phyloP scores from a whole-genome alignment of 345 rosid genomes.

The Eucalyptus viminalis region DNA sequence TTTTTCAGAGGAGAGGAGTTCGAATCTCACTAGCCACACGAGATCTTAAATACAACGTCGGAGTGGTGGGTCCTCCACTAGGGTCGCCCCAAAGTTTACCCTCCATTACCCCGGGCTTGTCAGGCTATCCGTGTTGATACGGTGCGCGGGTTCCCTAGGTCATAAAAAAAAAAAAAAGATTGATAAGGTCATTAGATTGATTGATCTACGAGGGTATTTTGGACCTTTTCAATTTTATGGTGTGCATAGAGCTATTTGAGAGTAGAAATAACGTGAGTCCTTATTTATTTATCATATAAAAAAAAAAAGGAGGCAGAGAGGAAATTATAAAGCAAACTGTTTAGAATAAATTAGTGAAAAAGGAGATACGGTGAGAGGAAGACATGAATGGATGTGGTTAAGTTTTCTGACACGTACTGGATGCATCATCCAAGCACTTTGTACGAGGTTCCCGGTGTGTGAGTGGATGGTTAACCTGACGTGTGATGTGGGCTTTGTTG shows the following conservation, averaged over 20 bases:
- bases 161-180: too few species aligned
- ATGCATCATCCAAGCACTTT: not conserved
- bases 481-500: not conserved
- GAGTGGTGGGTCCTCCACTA: too few species aligned
- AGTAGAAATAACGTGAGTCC: not conserved
- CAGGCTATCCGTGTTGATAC: too few species aligned
- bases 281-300: not conserved
- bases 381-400: not conserved
- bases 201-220: not conserved
- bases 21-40: too few species aligned
- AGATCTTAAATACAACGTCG: too few species aligned
- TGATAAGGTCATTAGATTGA: not conserved
- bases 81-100: too few species aligned
- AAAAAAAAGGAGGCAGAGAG: not conserved
- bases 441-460: not conserved
- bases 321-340: not conserved
- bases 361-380: not conserved
- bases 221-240: not conserved
- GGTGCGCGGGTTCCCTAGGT: too few species aligned
- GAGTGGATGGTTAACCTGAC: not conserved
- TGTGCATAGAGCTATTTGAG: not conserved
- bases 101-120: too few species aligned
- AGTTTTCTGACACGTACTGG: not conserved
- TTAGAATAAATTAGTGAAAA: not conserved
- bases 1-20: too few species aligned